Percentiles rank a stretch among this genome's conserved stretches.
Evolutionary conservation across 23 red algal species (phyloP).

Genomic region (Gracilaria vermiculophylla): DNA sequence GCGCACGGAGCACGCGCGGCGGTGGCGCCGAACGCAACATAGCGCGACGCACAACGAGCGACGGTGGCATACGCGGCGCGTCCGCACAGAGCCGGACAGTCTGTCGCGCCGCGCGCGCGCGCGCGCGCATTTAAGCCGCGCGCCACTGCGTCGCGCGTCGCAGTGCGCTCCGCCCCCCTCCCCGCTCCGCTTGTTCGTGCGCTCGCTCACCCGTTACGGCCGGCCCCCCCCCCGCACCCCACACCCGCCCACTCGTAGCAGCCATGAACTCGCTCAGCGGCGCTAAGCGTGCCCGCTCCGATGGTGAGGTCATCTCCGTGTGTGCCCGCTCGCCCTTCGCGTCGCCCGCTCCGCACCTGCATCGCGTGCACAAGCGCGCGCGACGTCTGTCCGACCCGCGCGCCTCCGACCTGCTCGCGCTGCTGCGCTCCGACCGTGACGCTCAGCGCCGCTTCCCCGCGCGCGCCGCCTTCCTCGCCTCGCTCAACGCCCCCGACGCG

Average conservation of each 20-base stretch:
- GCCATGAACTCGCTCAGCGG: constrained; percentile 19
- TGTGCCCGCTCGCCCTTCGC: not conserved
- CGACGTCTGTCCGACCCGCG: constrained; percentile 11
- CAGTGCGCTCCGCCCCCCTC: too few relatives aligned
- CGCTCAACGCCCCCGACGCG: not conserved
- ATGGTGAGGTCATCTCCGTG: not conserved
- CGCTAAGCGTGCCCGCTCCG: not conserved
- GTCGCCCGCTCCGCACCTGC: not conserved
- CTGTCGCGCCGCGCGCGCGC: too few relatives aligned
- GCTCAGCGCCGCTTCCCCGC: not conserved
- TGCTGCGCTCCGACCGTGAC: constrained; percentile 24
- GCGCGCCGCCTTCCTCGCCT: not conserved
- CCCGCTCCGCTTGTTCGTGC: too few relatives aligned
- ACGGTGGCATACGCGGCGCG: too few relatives aligned
- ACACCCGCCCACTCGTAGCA: not conserved
- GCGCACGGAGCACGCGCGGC: too few relatives aligned
- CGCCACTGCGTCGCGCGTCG: too few relatives aligned
- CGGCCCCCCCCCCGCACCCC: too few relatives aligned
- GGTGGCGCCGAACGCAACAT: too few relatives aligned
- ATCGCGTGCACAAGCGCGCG: constrained; percentile 28
- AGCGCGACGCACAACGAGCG: too few relatives aligned
- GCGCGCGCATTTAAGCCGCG: too few relatives aligned
- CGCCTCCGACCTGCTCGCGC: constrained; percentile 2
- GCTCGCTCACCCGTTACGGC: too few relatives aligned
- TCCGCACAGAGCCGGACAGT: too few relatives aligned